Base-by-base conservation (phyloP, 2,329 filamentous ascomycete genomes). In the Hawksworthiomyces lignivorus region DNA sequence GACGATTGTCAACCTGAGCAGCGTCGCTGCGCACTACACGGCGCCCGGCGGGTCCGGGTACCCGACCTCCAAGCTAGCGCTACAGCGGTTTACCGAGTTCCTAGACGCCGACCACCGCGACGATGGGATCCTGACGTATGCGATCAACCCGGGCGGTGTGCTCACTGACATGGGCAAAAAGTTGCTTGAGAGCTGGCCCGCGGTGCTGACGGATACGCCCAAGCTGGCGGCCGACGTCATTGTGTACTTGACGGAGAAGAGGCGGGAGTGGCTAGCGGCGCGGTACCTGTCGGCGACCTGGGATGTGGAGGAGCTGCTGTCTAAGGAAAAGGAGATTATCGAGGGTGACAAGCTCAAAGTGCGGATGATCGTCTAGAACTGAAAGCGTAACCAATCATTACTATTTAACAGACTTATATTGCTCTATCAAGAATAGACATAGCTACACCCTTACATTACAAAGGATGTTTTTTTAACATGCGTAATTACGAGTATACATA, bases 101-200 rank as follows among this genome's bases (percentile, higher is more conserved):
- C 43, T 69, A 17, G 56, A 54, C 5, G 45, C 45, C 21, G 71
- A 75, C 47, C 67, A 74, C 48, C 22, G 41, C 19, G 55, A 61
- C 9, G 51, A 68, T 33, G 65, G 65, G 0, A 47, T 71, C 1
- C 50, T 72, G 10, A 60, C 60, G n/a, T 60, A 61, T 30, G 50
- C 58, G 3, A 41, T 71, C 4, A 67, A 73, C 51, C 70, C 70
- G 1, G 71, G 70, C 3, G 62, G 59, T 11, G 60, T 69, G 2
- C 54, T 53, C 49, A 73, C 69, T 0, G 65, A 68, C 22, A 54
- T 72, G 40, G 59, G 62, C 4, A 31, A 33, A 11, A 54, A 54
- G 2, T 56, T 67, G 56, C 63, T 63, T 1, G 31, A 56, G 17
- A 27, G 52, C 7, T 15, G 39, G 8, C 48, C 39, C 11, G 8